phyloP scores from a whole-genome alignment of 768 basidiomycete species.

The Kwoniella sp. region DNA sequence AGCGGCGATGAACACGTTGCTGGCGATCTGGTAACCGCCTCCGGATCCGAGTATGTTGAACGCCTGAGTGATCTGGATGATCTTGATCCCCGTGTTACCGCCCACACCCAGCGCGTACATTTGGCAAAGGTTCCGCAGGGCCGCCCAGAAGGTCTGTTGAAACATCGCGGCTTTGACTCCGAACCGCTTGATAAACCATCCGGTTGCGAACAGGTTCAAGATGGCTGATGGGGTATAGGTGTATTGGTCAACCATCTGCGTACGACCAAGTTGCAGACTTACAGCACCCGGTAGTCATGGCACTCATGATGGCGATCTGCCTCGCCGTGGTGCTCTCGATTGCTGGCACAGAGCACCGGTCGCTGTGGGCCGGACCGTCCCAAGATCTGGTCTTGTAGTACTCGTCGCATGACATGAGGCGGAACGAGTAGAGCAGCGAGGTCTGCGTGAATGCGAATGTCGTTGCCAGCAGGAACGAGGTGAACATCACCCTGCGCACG shows the following conservation, averaged over 20 bases:
- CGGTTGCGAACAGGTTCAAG: constrained; percentile 46
- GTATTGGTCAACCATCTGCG: background rate
- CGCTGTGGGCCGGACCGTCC: constrained; percentile 3
- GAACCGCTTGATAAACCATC: constrained; percentile 30
- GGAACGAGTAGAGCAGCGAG: constrained; percentile 39
- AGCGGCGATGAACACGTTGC: constrained; percentile 36
- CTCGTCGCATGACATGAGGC: constrained; percentile 44
- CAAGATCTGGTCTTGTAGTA: constrained; percentile 32
- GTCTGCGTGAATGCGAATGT: constrained; percentile 45
- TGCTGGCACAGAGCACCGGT: constrained; percentile 33
- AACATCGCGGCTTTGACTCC: constrained; percentile 43
- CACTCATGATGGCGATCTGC: constrained; percentile 37
- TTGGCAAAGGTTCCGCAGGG: constrained; percentile 41
- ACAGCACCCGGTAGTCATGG: constrained; percentile 29
- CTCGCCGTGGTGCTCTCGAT: constrained; percentile 35
- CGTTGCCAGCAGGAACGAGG: constrained; percentile 25
- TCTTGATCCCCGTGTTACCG: constrained; percentile 23
- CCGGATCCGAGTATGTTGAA: constrained; percentile 46
- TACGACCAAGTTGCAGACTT: too few relatives aligned
- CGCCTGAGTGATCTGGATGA: constrained; percentile 44
- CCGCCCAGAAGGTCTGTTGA: constrained; percentile 41
- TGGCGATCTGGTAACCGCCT: constrained; percentile 47
- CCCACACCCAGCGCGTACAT: constrained; percentile 36
- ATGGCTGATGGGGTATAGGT: constrained; percentile 22
- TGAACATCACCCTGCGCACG: constrained; percentile 28